Evolutionary conservation across 257 asterid genomes (phyloP).

Genomic region (Solanum pennellii): DNA sequence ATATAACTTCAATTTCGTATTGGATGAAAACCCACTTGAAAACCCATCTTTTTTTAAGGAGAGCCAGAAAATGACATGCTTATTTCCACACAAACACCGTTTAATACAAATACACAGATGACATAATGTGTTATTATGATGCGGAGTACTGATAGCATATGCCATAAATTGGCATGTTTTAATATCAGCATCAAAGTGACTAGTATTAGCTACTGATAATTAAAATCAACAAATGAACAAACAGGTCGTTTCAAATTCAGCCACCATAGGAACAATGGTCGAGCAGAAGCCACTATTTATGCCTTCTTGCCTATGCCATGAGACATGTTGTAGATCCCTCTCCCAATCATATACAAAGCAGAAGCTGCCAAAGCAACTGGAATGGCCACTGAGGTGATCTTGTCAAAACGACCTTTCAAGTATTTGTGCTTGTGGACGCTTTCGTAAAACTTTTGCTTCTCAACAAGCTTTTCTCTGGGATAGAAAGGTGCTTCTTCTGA

Average conservation of each 20-base stretch:
- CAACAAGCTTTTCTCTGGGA: conserved; percentile 10
- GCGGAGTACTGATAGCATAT: neutral
- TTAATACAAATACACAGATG: neutral
- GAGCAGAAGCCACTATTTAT: neutral
- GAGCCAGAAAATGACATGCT: neutral
- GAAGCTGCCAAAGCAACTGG: conserved; percentile 14
- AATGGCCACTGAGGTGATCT: conserved; percentile 19
- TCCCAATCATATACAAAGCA: conserved; percentile 8
- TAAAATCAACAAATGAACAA: neutral
- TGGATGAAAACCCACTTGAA: no score
- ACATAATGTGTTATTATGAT: neutral
- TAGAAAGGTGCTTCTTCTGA: conserved; percentile 13
- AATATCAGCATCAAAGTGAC: neutral
- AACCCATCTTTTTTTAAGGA: no score
- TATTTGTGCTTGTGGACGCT: conserved; percentile 7
- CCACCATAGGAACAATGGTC: neutral
- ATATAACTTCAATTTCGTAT: no score
- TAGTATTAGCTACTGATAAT: neutral
- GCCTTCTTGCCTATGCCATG: conserved; percentile 15
- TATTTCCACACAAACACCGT: neutral
- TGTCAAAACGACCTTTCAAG: conserved; percentile 9
- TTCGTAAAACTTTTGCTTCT: conserved; percentile 14
- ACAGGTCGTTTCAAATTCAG: neutral
- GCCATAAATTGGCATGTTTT: neutral
- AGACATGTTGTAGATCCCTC: conserved; percentile 18